Evolutionary conservation across 179 eudicot species (phyloP), one percentile per base, ranked within the genome.

Genomic region (Nepenthes alata): DNA sequence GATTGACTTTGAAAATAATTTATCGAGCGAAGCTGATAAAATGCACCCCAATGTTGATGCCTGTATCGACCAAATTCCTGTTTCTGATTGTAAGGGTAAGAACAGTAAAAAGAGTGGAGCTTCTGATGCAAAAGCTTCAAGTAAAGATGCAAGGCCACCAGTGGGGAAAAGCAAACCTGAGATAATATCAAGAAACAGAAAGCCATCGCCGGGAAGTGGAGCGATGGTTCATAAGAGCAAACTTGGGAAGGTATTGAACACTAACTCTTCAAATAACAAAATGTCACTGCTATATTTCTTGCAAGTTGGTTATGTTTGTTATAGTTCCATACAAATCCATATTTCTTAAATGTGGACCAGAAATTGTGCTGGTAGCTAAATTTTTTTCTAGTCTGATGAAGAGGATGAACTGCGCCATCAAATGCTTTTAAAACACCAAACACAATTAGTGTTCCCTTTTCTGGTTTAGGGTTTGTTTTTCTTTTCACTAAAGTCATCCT

Each of bases 161-260:
- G 67, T 67, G 55, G 71, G 77, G 70, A 81, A 61, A 64, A 72
- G 75, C 69, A 87, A 77, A 81, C 78, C 86, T 38, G 88, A 81
- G 6, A 59, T 75, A 11, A 64, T 73, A 44, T 48, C 82, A 58
- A 80, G 73, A 52, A 72, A 67, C 55, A 67, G 52, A 51, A 75
- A 71, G 67, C 69, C 84, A 6, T 61, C 80, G 35, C 61, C 70
- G 69, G 83, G 81, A 65, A 85, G 81, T 74, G 81, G 74, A 76
- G 64, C 77, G 5, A 59, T 57, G 13, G 39, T 68, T 57, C 75
- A 72, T 50, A 82, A 81, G 75, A 74, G 58, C 77, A 83, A 70
- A 71, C 65, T 75, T 63, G 80, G 78, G 67, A 80, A 78, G 96
- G 90, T 84, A 80, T 57, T 37, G 25, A n/a, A 52, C 16, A 52